Evolutionary conservation across 192 early-diverging fungal genomes (phyloP).

Genomic region (Funneliformis mosseae): DNA sequence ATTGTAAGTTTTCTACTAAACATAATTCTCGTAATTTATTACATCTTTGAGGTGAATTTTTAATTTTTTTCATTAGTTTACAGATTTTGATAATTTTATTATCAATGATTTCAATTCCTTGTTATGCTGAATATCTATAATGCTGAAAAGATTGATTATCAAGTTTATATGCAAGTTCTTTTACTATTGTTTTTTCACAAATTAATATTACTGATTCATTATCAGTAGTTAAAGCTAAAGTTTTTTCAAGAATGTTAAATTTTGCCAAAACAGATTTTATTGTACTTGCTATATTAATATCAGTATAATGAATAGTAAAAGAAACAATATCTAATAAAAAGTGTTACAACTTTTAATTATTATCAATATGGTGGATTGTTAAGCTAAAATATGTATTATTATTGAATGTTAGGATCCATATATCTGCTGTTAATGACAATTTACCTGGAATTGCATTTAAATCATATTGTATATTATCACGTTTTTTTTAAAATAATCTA

Average conservation of each 20-base stretch:
- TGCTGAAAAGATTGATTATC: neutral
- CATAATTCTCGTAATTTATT: neutral
- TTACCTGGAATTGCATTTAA: no score
- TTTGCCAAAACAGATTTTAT: neutral
- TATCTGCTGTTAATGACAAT: no score
- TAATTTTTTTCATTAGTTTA: neutral
- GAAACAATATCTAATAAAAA: conserved; percentile 24
- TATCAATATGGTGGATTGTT: conserved; percentile 12
- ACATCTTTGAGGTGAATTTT: neutral
- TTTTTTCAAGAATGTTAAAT: neutral
- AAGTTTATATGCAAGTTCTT: neutral
- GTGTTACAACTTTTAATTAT: neutral
- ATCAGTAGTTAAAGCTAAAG: no score
- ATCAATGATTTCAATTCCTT: neutral
- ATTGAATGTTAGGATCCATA: conserved; percentile 5
- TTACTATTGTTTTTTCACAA: neutral
- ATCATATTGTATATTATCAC: no score
- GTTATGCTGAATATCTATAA: neutral
- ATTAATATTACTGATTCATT: neutral
- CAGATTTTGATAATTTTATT: neutral
- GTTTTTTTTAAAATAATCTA: no score
- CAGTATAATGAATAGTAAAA: neutral
- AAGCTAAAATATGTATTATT: neutral
- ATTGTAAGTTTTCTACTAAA: no score
- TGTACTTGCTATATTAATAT: neutral